Percentiles rank a stretch among this genome's conserved stretches.
Evolutionary conservation across 331 rosid species (phyloP).

Genomic region (Dryas integrifolia): DNA sequence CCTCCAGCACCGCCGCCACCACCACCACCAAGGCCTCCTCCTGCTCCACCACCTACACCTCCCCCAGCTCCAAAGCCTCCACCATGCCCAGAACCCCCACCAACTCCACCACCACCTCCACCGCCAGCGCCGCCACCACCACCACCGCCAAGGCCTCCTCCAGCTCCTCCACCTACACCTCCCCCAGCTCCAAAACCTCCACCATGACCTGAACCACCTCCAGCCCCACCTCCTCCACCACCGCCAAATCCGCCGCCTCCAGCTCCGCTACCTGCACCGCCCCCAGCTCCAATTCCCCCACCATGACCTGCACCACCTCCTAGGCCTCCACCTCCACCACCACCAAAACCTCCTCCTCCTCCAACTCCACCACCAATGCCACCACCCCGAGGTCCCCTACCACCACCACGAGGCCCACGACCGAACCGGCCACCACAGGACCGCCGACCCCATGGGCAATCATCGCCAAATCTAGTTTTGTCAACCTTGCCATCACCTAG

Average conservation of each 20-base stretch:
- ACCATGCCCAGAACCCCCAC: constrained; percentile 45
- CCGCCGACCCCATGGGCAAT: constrained; percentile 48
- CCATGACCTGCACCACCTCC: constrained; percentile 17
- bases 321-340: constrained; percentile 28
- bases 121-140: constrained; percentile 28
- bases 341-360: constrained; percentile 41
- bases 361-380: constrained; percentile 27
- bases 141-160: constrained; percentile 22
- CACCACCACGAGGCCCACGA: constrained; percentile 27
- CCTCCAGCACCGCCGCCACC: constrained; percentile 10
- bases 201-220: constrained; percentile 30
- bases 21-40: constrained; percentile 24
- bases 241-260: constrained; percentile 22
- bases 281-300: constrained; percentile 14
- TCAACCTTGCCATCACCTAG: constrained; percentile 54
- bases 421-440: constrained; percentile 34
- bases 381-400: constrained; percentile 14
- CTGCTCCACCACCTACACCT: constrained; percentile 40
- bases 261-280: constrained; percentile 31
- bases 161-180: constrained; percentile 35
- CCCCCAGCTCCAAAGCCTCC: constrained; percentile 55
- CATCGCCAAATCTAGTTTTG: constrained; percentile 41
- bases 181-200: constrained; percentile 40
- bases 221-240: constrained; percentile 23
- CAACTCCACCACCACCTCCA: constrained; percentile 33